phyloP scores from a whole-genome alignment of 257 asterid species.

The Plantago elongata region DNA sequence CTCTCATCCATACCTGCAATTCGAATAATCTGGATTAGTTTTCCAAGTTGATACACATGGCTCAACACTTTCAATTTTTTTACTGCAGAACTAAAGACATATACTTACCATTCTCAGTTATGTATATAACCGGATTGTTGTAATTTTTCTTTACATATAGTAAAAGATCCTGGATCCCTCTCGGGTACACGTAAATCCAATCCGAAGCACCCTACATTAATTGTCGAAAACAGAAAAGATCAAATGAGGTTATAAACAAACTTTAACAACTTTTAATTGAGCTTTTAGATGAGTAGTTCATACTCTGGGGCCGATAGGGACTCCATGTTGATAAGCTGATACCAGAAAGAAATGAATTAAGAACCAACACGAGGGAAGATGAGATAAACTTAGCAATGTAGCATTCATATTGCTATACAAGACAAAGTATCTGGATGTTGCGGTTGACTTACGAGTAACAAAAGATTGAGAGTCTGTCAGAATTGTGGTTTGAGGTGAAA shows the following conservation, averaged over 20 bases:
- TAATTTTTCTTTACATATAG: conserved; percentile 23
- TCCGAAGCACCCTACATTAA: conserved; percentile 20
- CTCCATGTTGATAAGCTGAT: conserved; percentile 20
- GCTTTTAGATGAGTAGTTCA: not conserved
- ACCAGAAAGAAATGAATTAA: not conserved
- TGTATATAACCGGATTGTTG: conserved; percentile 27
- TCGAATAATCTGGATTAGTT: not conserved
- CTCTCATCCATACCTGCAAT: conserved; percentile 30
- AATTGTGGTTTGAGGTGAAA: conserved; percentile 6
- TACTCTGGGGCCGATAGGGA: conserved; percentile 23
- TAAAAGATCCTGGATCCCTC: conserved; percentile 30
- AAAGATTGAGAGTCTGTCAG: conserved; percentile 15
- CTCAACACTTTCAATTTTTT: not conserved
- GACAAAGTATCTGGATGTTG: not conserved
- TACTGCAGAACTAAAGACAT: not conserved
- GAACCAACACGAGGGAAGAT: not conserved
- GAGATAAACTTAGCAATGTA: too few relatives aligned
- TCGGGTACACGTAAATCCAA: conserved; percentile 38
- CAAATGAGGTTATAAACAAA: not conserved
- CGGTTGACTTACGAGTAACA: conserved; percentile 9
- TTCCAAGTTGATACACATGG: not conserved
- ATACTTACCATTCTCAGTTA: conserved; percentile 35
- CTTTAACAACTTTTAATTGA: not conserved
- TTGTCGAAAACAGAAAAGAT: not conserved
- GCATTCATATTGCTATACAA: too few relatives aligned